Base-by-base conservation (phyloP, 1,284 basidiomycete genomes). In the Agroathelia rolfsii region DNA sequence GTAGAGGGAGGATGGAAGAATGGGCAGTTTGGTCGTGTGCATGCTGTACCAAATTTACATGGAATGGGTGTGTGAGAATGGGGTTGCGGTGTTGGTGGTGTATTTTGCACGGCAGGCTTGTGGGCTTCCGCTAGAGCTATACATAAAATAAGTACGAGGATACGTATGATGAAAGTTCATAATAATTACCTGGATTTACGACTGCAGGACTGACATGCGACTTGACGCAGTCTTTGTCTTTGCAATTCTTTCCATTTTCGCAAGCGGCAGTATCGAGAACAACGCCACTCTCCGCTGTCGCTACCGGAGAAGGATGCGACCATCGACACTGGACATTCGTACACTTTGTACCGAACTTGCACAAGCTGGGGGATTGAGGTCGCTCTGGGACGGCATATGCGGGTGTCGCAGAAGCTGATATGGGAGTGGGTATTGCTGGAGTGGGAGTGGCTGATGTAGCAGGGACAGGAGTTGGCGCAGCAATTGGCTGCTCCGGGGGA, bases 191-290 rank as follows among this genome's bases (percentile, higher is more conserved):
- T 48, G 66, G 61, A 47, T 78, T 76, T 5, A 75, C 60, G 14
- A 76, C 76, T 5, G 88, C 86, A 6, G 88, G 85, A 48, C 85
- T 89, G 39, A 89, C 80, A 53, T 94, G 89, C 16, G 75, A 76
- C 56, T 87, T 87, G 38, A 83, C 73, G 52, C 89, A 94, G 56
- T 94, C 88, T 49, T 84, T 76, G 53, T 95, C 87, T 51, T 82
- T 80, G 57, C 92, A 96, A 27, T 80, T 63, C 49, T 77, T 81
- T 12, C 86, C 86, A 25, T 79, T 75, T 46, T 86, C 80, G 53
- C 90, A 95, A 13, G 85, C 66, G 41, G 94, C 92, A 40, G 84
- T 89, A 46, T 83, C 89, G 38, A 95, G 62, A 2, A 95, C 92
- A 43, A 96, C 72, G n/a, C 90, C 92, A 50, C 82, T 87, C 58